A percentile compares a stretch with the other conserved stretches of the same genome.
phyloP scores from a whole-genome alignment of 495 filamentous ascomycete genomes.

The Aspergillus panamensis region DNA sequence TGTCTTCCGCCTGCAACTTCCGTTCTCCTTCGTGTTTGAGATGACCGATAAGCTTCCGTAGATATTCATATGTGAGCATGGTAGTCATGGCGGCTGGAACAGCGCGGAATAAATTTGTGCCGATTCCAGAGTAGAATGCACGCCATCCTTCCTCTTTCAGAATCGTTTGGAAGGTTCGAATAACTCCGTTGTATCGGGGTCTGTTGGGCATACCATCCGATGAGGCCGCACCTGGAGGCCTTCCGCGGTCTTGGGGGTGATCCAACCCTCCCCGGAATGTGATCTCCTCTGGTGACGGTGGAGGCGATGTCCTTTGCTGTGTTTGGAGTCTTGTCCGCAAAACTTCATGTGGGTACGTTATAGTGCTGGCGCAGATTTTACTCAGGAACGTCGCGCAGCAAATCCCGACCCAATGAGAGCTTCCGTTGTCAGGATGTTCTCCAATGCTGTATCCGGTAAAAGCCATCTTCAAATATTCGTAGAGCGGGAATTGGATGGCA shows the following conservation, averaged over 20 bases:
- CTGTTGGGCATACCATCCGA: conserved; percentile 55
- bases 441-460: conserved; percentile 89
- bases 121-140: conserved; percentile 96
- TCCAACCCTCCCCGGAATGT: conserved; percentile 64
- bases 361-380: conserved; percentile 90
- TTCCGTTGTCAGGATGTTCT: conserved; percentile 54
- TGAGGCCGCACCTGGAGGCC: conserved; percentile 45
- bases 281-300: conserved; percentile 48
- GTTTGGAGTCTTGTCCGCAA: conserved; percentile 87
- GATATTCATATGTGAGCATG: conserved; percentile 92
- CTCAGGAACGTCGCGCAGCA: conserved; percentile 86
- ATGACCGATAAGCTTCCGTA: conserved; percentile 56
- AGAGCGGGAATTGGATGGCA: conserved; percentile 94
- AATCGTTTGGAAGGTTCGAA: conserved; percentile 82
- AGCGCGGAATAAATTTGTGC: conserved; percentile 94
- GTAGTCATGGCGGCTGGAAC: conserved; percentile 95
- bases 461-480: conserved; percentile 86
- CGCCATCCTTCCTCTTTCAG: conserved; percentile 89
- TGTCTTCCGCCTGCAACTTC: conserved; percentile 29
- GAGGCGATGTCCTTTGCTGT: conserved; percentile 59
- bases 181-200: conserved; percentile 75
- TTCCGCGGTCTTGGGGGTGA: conserved; percentile 39
- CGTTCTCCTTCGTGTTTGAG: conserved; percentile 49
- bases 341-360: conserved; percentile 97
- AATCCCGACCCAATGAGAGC: conserved; percentile 68